These are phyloP conservation scores for Gymnopilus junonius DNA, from an alignment of 768 basidiomycete genomes.

Conservation along the genomic window DNA sequence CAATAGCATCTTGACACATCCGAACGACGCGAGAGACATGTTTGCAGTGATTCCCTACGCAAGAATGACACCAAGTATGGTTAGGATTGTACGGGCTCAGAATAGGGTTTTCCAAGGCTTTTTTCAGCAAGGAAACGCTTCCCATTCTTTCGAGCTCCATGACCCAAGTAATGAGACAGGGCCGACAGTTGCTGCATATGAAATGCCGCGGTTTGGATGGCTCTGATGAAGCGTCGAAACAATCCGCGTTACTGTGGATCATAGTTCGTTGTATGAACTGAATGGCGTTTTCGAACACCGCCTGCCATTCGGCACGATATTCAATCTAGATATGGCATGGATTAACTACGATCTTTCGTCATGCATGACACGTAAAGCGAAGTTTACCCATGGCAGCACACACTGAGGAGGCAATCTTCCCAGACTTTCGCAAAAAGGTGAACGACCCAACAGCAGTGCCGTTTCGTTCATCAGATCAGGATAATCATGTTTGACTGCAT, in stretches of 20 bases:
- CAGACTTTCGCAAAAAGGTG: neutral
- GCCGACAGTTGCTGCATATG: neutral
- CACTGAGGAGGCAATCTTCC: neutral
- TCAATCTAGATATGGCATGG: neutral
- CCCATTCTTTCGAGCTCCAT: neutral
- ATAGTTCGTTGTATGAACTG: neutral
- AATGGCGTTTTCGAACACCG: neutral
- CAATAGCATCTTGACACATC: neutral
- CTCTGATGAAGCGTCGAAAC: neutral
- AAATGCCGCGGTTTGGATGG: neutral
- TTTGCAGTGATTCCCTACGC: neutral
- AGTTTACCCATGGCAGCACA: neutral
- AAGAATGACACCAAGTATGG: neutral
- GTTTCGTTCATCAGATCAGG: neutral
- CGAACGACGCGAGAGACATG: neutral
- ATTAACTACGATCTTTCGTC: neutral
- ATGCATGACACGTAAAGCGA: no score
- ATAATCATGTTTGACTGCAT: neutral
- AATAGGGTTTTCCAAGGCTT: neutral
- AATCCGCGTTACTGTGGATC: neutral
- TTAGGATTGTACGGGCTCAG: neutral
- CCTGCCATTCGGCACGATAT: neutral
- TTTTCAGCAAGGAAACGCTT: neutral
- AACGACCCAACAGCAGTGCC: neutral
- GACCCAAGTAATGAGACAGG: neutral